Conservation (phyloP, 441 rosid genomes). For the Breynia disticha region DNA sequence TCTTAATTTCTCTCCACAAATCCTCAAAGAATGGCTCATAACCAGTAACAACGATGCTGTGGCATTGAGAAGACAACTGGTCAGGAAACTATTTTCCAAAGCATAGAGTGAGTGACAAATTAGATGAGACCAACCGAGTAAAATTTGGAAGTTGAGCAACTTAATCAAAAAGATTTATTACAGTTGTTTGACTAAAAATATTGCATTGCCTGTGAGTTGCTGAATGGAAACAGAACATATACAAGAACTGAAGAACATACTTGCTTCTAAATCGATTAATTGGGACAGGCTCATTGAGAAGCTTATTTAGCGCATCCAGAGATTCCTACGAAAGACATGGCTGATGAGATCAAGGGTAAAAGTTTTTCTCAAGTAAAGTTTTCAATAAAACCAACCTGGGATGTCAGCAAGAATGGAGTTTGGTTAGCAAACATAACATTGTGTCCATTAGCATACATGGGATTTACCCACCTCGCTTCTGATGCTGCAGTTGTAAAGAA, state of each 20-base stretch:
- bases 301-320: conserved; percentile 59
- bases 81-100: not conserved
- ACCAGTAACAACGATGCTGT: conserved; percentile 71
- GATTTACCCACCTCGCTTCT: conserved; percentile 67
- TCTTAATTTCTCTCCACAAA: conserved; percentile 56
- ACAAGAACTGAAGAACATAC: conserved; percentile 26
- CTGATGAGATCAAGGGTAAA: not conserved
- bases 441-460: conserved; percentile 61
- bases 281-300: conserved; percentile 65
- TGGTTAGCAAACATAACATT: conserved; percentile 51
- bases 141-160: not conserved
- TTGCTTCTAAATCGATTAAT: conserved; percentile 84
- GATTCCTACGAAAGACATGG: conserved; percentile 50
- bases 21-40: conserved; percentile 83
- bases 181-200: not conserved
- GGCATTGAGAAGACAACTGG: conserved; percentile 10
- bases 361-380: not conserved
- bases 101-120: not conserved
- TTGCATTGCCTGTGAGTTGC: no score
- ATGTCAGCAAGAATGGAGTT: conserved; percentile 64
- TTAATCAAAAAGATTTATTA: not conserved
- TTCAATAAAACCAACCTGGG: conserved; percentile 46
- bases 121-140: not conserved
- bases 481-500: conserved; percentile 33
- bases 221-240: not conserved